These are phyloP conservation scores for Cordyceps tenuipes DNA, from an alignment of 2,329 filamentous ascomycete species.

Conservation along the genomic window DNA sequence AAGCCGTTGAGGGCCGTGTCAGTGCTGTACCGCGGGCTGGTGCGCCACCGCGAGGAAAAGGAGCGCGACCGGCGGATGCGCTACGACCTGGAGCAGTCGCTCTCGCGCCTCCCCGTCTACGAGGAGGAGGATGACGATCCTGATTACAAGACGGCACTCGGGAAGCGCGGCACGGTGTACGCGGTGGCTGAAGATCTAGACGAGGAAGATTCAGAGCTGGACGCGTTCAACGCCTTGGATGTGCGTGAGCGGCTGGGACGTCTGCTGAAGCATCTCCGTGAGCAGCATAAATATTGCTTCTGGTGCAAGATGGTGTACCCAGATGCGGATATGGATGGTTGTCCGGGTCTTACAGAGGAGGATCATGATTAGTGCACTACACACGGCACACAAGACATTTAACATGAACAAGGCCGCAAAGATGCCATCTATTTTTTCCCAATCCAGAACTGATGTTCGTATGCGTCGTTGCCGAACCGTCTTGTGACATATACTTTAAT, in stretches of 20 bases:
- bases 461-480: neutral
- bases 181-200: conserved; percentile 61
- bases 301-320: conserved; percentile 88
- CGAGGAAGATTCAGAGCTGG: conserved; percentile 71
- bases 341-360: conserved; percentile 80
- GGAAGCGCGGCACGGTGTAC: conserved; percentile 46
- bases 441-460: neutral
- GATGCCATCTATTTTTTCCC: neutral
- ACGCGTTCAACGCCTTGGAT: conserved; percentile 66
- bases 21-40: conserved; percentile 69
- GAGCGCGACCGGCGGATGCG: conserved; percentile 60
- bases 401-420: neutral
- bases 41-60: conserved; percentile 59
- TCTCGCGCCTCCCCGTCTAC: conserved; percentile 56
- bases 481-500: neutral
- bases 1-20: conserved; percentile 59
- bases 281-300: conserved; percentile 76
- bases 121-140: conserved; percentile 64
- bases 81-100: conserved; percentile 57
- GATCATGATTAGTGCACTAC: conserved; percentile 50
- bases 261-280: conserved; percentile 61
- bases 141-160: conserved; percentile 63
- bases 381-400: neutral
- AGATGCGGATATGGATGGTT: conserved; percentile 70
- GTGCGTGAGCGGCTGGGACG: conserved; percentile 56